Percentiles rank a stretch among this genome's conserved stretches.
These are phyloP conservation scores for Pisolithus microcarpus DNA, from an alignment of 768 basidiomycete genomes.

Conservation along the genomic window DNA sequence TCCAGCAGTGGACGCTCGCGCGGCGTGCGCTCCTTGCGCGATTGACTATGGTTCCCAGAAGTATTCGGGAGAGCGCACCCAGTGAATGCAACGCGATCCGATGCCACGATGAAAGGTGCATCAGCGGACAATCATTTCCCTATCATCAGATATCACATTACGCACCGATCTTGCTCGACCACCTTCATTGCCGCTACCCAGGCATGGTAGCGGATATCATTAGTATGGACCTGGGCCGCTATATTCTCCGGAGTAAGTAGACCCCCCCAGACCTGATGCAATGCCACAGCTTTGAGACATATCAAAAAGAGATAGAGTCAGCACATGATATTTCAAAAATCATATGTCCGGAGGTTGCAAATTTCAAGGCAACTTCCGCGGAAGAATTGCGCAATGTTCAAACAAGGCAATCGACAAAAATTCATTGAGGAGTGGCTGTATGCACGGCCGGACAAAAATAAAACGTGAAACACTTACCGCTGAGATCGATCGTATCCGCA, in stretches of 20 bases:
- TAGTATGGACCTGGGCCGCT: conserved; percentile 14
- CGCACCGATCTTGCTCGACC: conserved; percentile 20
- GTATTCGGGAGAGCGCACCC: neutral
- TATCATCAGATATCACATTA: neutral
- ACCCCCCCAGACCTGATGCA: conserved; percentile 28
- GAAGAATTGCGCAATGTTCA: too few species aligned
- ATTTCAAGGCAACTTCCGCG: too few species aligned
- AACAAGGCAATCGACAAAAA: too few species aligned
- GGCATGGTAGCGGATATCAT: conserved; percentile 27
- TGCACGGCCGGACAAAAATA: neutral
- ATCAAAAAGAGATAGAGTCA: neutral
- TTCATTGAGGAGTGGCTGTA: too few species aligned
- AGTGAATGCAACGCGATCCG: too few species aligned
- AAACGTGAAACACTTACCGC: conserved; percentile 28
- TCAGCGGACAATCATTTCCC: too few species aligned
- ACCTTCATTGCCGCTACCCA: conserved; percentile 29
- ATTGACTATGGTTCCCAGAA: neutral
- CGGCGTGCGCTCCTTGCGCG: neutral
- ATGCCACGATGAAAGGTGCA: too few species aligned
- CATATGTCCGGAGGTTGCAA: too few species aligned
- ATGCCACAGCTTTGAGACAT: conserved; percentile 22
- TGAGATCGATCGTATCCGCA: conserved; percentile 37
- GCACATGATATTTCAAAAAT: neutral
- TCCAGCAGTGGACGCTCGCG: neutral
- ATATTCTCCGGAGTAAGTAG: conserved; percentile 30